A percentile compares a stretch with the other conserved stretches of the same genome.
Conservation (phyloP, 2,329 filamentous ascomycete species). For the Chaetothyriales sp. region DNA sequence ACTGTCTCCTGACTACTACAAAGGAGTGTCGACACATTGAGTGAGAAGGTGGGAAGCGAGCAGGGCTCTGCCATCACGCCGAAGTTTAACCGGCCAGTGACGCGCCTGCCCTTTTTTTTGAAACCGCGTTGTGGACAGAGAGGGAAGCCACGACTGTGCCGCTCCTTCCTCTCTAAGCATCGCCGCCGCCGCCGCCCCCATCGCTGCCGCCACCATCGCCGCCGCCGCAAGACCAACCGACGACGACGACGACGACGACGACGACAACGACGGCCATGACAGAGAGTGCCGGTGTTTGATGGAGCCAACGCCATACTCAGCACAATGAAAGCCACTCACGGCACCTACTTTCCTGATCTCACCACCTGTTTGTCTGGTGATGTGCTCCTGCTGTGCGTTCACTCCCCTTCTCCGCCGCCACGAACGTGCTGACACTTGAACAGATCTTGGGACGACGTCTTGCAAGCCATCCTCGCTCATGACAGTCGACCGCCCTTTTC, state of each 20-base stretch:
- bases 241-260: too few species aligned
- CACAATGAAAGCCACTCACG: neutral
- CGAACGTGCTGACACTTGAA: conserved; percentile 3
- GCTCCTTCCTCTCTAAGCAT: neutral
- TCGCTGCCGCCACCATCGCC: neutral
- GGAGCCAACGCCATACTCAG: neutral
- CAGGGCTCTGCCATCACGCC: neutral
- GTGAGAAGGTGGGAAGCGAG: neutral
- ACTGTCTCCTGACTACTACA: neutral
- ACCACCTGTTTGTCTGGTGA: conserved; percentile 9
- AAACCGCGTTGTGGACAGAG: neutral
- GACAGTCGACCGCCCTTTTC: conserved; percentile 3
- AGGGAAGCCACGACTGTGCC: neutral
- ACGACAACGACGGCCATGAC: neutral
- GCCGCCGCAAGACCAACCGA: neutral
- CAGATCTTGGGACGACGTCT: conserved; percentile 15
- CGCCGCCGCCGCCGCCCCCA: too few species aligned
- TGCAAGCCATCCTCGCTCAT: conserved; percentile 10
- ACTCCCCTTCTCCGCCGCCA: neutral
- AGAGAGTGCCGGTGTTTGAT: neutral
- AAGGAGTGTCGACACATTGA: neutral
- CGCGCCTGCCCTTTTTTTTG: neutral
- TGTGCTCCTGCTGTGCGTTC: conserved; percentile 7
- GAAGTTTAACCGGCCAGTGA: neutral
- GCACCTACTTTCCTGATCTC: neutral